Evolutionary conservation across 345 rosid species (phyloP), one percentile per base, ranked within the genome.

Genomic region (Ailanthus altissimus): DNA sequence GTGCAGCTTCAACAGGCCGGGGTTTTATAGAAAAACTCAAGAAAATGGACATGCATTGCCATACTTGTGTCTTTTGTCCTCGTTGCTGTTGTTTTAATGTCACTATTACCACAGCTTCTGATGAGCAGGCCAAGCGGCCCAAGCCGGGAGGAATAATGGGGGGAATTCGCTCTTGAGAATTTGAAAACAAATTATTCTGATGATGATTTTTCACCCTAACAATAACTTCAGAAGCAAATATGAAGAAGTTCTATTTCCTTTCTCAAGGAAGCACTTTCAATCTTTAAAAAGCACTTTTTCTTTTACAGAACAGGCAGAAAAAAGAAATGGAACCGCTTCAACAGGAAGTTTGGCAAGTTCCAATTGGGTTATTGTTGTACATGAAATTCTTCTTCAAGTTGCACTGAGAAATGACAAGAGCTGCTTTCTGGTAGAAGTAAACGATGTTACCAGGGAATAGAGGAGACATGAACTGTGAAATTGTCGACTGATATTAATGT

Each of bases 21-120:
- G 80, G 93, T 83, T 74, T 83, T 90, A 45, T 93, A 94, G 84
- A 94, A 88, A 82, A 80, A 85, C 82, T 89, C 97, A 16, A 89
- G 98, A 77, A 90, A 90, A 57, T 91, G 98, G 92, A 90, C 87
- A 6, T 92, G 85, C 80, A 81, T 83, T 64, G 97, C 97, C 25
- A 75, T 88, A 6, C 16, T 87, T 60, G 89, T 85, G n/a, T 86
- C 83, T 45, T 36, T 80, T 67, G 59, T 89, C 18, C 68, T 94
- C 46, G 12, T 85, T 11, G 42, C 81, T 70, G 64, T 90, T 60
- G 81, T 94, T 73, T 50, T 90, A 6, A 47, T 92, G 32, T 93
- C 98, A 42, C 75, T 82, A 45, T 66, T 84, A 3, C 89, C 92
- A 11, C 65, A 82, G 56, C 66, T 81, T 38, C 18, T 46, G 72